A percentile compares a stretch with the other conserved stretches of the same genome.
These are phyloP conservation scores for Triticum monococcum DNA, from an alignment of 176 grass and related monocot genomes.

Conservation along the genomic window DNA sequence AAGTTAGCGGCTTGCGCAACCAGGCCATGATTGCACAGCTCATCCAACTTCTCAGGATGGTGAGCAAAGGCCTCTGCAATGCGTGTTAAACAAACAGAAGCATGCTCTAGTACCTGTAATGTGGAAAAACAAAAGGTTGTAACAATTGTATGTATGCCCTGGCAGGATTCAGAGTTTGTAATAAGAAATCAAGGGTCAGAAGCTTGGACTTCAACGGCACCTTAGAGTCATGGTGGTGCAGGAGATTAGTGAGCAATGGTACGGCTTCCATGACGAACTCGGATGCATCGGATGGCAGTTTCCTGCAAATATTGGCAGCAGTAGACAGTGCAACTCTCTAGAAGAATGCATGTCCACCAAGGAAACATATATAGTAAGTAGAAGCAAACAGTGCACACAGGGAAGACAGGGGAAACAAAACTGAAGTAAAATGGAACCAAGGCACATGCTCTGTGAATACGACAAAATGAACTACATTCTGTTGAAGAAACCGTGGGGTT, in stretches of 20 bases:
- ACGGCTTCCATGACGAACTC: conserved; percentile 93
- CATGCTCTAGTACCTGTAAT: conserved; percentile 79
- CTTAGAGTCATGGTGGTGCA: conserved; percentile 79
- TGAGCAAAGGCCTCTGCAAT: conserved; percentile 80
- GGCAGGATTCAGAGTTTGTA: not conserved
- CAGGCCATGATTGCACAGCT: conserved; percentile 81
- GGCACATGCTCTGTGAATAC: not conserved
- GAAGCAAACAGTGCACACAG: not conserved
- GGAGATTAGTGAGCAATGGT: conserved; percentile 80
- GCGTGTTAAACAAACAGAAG: conserved; percentile 87
- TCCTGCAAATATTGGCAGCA: conserved; percentile 90
- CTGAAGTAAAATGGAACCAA: not conserved
- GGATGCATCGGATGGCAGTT: conserved; percentile 83
- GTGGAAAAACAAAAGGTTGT: not conserved
- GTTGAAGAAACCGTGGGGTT: not conserved
- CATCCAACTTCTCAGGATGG: conserved; percentile 73
- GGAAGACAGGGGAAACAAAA: not conserved
- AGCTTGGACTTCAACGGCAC: conserved; percentile 2
- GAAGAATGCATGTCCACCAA: not conserved
- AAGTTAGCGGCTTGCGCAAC: conserved; percentile 71
- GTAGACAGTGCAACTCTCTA: conserved; percentile 92
- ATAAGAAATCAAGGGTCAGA: not conserved
- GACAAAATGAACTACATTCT: not conserved
- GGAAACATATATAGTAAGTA: conserved; percentile 20
- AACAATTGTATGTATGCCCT: not conserved